Percentiles rank a stretch among this genome's conserved stretches.
Evolutionary conservation across 225 moss, liverwort and hornwort species (phyloP).

Genomic region (Rhytidiadelphus loreus): DNA sequence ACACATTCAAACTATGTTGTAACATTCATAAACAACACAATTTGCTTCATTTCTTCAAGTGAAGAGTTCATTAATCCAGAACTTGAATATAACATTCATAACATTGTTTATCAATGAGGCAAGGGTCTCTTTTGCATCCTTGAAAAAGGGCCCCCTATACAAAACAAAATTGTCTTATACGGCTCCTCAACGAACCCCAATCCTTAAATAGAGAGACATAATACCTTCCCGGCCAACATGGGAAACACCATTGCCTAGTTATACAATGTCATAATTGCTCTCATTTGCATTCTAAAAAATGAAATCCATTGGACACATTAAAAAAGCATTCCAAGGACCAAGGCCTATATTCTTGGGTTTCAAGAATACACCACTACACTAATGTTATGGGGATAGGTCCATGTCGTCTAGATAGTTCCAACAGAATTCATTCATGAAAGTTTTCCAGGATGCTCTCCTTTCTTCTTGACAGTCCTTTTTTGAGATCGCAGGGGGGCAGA

Average conservation of each 20-base stretch:
- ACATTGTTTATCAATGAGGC: not conserved
- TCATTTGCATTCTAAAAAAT: not conserved
- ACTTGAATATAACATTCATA: too few relatives aligned
- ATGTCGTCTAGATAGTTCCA: not conserved
- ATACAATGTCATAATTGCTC: not conserved
- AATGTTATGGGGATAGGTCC: not conserved
- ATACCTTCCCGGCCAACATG: not conserved
- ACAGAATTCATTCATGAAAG: not conserved
- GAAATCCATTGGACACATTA: not conserved
- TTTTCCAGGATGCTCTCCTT: not conserved
- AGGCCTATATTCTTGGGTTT: not conserved
- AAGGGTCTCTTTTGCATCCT: fast-evolving
- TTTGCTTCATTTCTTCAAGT: not conserved
- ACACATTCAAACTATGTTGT: too few relatives aligned
- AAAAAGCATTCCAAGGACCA: not conserved
- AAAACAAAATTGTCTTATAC: not conserved
- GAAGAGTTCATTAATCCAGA: not conserved
- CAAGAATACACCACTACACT: not conserved
- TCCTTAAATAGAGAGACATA: too few relatives aligned
- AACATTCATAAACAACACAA: not conserved
- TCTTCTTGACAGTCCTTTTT: not conserved
- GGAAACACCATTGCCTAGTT: fast-evolving
- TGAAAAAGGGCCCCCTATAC: fast-evolving
- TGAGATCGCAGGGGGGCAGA: not conserved
- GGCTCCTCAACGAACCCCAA: not conserved